Evolutionary conservation across 495 filamentous ascomycete species (phyloP), one percentile per base, ranked within the genome.

Genomic region (Apiosordaria backusii): DNA sequence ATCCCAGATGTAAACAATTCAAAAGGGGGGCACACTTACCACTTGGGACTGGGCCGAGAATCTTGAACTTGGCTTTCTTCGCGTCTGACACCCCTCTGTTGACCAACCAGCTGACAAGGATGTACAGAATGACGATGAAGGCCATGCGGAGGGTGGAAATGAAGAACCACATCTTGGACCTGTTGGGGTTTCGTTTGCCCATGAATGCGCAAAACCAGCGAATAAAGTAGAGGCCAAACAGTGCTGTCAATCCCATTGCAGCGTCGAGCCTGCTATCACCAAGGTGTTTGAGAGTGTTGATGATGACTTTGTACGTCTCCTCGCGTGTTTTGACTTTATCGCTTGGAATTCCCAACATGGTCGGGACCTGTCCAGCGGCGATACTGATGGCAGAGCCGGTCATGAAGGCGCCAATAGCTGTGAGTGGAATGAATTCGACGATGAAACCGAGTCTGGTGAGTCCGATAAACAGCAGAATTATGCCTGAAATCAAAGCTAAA

Each of bases 331-430:
- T 83, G 68, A 84, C 76, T 57, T 83, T 83, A 67, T 84, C 76
- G 35, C 69, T 71, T 52, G 76, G 75, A 61, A 83, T 79, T 19
- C 83, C 83, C 65, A 86, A 61, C 61, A 86, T 71, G 24, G 76
- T 74, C 13, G 80, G 79, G 18, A 85, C 74, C 65, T 86, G 83
- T 40, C 83, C 82, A 40, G 78, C 70, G 18, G 78, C 81, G 58
- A 86, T 86, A 59, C 70, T 84, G 67, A 85, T 76, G 66, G 82
- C 82, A 55, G 81, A 79, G 0, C 83, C 83, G 1, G 83, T 86
- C 78, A 86, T 84, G 71, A 86, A 86, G 27, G 83, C 76, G 45
- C 74, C 76, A 58, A 86, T 83, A 61, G 82, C 80, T 4, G 80
- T 77, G 50, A 81, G 67, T 0, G 83, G 81, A 45, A 86, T 86